Conservation (phyloP, 2,329 filamentous ascomycete species). For the Xylariaceae sp. region DNA sequence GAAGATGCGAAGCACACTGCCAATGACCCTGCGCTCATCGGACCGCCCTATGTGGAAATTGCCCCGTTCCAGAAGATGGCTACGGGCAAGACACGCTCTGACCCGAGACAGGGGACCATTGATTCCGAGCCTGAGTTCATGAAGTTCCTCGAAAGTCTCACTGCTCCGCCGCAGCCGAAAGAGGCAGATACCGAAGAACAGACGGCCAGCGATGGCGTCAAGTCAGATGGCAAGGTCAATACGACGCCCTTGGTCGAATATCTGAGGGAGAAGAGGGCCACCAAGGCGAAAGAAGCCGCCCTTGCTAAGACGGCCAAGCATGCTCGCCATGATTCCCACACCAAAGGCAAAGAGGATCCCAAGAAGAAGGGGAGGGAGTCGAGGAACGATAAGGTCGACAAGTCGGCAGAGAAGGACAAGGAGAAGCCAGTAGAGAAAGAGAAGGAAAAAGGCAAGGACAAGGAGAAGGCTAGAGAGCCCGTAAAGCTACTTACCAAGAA, state of each 20-base stretch:
- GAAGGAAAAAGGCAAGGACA: constrained; percentile 54
- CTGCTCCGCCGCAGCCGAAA: constrained; percentile 53
- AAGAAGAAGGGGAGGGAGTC: constrained; percentile 56
- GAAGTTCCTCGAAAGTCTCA: constrained; percentile 81
- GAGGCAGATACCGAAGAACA: constrained; percentile 45
- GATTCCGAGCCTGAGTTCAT: constrained; percentile 97
- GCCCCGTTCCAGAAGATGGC: constrained; percentile 81
- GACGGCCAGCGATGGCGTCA: constrained; percentile 42
- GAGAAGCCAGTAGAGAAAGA: no score
- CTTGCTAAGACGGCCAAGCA: constrained; percentile 53
- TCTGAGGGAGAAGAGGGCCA: constrained; percentile 86
- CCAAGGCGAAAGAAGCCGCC: constrained; percentile 54
- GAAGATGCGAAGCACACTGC: constrained; percentile 76
- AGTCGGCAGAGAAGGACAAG: constrained; percentile 53
- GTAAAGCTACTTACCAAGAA: constrained; percentile 61
- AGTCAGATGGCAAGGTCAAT: constrained; percentile 57
- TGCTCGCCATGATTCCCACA: constrained; percentile 46
- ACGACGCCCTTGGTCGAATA: constrained; percentile 88
- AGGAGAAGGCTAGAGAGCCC: constrained; percentile 51
- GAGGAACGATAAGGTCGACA: constrained; percentile 58
- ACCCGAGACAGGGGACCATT: constrained; percentile 87
- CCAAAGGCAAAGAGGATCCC: constrained; percentile 49
- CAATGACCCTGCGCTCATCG: constrained; percentile 66
- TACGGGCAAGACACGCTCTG: constrained; percentile 65
- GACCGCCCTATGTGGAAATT: constrained; percentile 75